Base-by-base conservation (phyloP, 1,139 yeast species). In the Pichia kudriavzevii region DNA sequence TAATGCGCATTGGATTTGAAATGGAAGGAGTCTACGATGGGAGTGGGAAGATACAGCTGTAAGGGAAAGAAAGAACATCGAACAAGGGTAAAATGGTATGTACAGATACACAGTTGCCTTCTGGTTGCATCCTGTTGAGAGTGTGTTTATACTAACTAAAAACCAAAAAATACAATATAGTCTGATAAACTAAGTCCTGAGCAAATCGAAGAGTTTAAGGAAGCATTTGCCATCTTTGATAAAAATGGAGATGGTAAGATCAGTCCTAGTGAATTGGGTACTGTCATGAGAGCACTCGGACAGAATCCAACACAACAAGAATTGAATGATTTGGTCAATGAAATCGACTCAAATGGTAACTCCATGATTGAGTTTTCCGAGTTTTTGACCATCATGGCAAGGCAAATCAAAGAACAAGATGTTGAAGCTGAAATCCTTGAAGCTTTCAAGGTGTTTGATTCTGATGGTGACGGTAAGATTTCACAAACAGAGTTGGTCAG, bases 211-310 rank as follows among this genome's bases (percentile, higher is more conserved):
- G 97, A 93, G 56, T 91, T 91, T 64, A 87, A 85, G 63, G 98
- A 91, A 68, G 98, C 98, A 10, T 91, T 91, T 60, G 84, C 96
- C 40, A 74, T 91, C 47, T 91, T 91, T 52, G 97, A 91, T 66
- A 87, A 85, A 63, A 95, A 91, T 60, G 82, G 88, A 53, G 97
- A 88, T 64, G 98, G 97, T 44, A 74, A 85, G 59, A 91, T 91
- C 66, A 87, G 96, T 45, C 84, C 95, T 53, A 78, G 83, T 57
- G 98, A 91, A 63, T 72, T 91, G 52, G 97, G 98, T 48, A 87
- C 96, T 8, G 98, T 91, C 38, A 91, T 91, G 98, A 79, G 98
- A 64, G 84, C 96, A 13, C 70, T 91, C 56, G 98, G 97, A 31
- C 94, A 87, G 63, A 88, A 88, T 56, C 98, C 98, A 21, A 80